Percentiles rank a stretch among this genome's conserved stretches.
phyloP scores from a whole-genome alignment of 2,329 filamentous ascomycete genomes.

The Talaromyces sp. region DNA sequence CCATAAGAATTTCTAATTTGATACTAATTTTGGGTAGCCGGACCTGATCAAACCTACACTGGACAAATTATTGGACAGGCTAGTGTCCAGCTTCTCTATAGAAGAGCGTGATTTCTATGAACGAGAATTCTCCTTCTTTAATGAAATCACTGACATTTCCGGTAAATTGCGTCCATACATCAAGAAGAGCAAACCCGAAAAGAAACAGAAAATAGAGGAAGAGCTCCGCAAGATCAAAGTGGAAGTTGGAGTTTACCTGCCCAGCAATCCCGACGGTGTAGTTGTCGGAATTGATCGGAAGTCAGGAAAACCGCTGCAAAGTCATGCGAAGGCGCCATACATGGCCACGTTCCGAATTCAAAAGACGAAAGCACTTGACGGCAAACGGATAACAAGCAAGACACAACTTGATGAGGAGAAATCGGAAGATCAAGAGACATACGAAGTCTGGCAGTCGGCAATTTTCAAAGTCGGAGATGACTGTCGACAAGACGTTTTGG shows the following conservation, averaged over 20 bases:
- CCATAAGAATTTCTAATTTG: conserved; percentile 16
- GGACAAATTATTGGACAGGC: conserved; percentile 79
- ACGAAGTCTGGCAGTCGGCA: conserved; percentile 98
- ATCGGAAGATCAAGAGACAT: conserved; percentile 49
- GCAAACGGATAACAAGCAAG: conserved; percentile 23
- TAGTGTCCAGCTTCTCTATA: conserved; percentile 76
- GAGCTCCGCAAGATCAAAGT: conserved; percentile 96
- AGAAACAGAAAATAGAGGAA: conserved; percentile 99
- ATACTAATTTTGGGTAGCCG: conserved; percentile 50
- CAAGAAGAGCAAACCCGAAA: conserved; percentile 87
- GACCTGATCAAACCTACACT: conserved; percentile 91
- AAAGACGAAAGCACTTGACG: conserved; percentile 56
- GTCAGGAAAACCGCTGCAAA: conserved; percentile 94
- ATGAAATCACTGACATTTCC: conserved; percentile 91
- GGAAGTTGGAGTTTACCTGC: conserved; percentile 93
- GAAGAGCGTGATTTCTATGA: conserved; percentile 85
- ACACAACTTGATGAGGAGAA: conserved; percentile 27
- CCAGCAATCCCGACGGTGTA: conserved; percentile 92
- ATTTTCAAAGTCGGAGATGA: conserved; percentile 99
- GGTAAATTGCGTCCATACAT: conserved; percentile 93
- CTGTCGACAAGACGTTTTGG: conserved; percentile 93
- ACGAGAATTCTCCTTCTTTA: conserved; percentile 95
- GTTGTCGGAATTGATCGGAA: conserved; percentile 98
- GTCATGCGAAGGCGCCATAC: conserved; percentile 95
- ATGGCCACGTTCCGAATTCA: conserved; percentile 98